Evolutionary conservation across 305 asterid species (phyloP).

Genomic region (Rubia peregrina): DNA sequence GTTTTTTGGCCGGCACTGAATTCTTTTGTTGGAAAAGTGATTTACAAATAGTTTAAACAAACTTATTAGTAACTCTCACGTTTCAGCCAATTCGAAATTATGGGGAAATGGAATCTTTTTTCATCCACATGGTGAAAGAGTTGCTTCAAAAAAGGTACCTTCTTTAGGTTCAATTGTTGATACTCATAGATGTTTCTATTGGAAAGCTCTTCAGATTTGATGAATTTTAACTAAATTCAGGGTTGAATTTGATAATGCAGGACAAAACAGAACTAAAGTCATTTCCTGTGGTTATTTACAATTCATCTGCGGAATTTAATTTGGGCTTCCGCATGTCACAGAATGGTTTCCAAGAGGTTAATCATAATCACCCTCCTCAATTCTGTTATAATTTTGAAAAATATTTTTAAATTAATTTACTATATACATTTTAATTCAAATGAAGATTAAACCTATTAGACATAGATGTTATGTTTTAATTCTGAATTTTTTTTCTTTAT

Average conservation of each 20-base stretch:
- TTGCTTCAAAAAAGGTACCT: slow-evolving; percentile 53
- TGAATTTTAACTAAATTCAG: slow-evolving; percentile 6
- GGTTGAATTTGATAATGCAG: slow-evolving; percentile 38
- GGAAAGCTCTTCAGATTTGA: neutral
- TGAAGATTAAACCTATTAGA: slow-evolving; percentile 7
- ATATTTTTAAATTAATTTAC: neutral
- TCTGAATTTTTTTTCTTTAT: neutral
- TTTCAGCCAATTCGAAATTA: slow-evolving; percentile 70
- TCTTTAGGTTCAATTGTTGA: slow-evolving; percentile 7
- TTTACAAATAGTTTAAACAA: neutral
- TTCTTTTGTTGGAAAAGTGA: neutral
- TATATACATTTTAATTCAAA: neutral
- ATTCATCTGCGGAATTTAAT: slow-evolving; percentile 62
- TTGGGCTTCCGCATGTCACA: slow-evolving; percentile 75
- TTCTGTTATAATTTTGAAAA: slow-evolving; percentile 2
- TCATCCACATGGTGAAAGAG: slow-evolving; percentile 53
- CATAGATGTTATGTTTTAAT: neutral
- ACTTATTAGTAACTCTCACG: slow-evolving; percentile 7
- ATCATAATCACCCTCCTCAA: slow-evolving; percentile 4
- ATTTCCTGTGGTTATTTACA: slow-evolving; percentile 72
- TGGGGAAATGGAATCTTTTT: slow-evolving; percentile 78
- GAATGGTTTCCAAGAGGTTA: slow-evolving; percentile 85
- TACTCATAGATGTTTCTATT: neutral
- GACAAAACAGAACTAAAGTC: slow-evolving; percentile 47
- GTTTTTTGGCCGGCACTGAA: neutral